Percentiles rank a stretch among this genome's conserved stretches.
Conservation (phyloP, 1,284 basidiomycete species). For the Trichosporon asahii region DNA sequence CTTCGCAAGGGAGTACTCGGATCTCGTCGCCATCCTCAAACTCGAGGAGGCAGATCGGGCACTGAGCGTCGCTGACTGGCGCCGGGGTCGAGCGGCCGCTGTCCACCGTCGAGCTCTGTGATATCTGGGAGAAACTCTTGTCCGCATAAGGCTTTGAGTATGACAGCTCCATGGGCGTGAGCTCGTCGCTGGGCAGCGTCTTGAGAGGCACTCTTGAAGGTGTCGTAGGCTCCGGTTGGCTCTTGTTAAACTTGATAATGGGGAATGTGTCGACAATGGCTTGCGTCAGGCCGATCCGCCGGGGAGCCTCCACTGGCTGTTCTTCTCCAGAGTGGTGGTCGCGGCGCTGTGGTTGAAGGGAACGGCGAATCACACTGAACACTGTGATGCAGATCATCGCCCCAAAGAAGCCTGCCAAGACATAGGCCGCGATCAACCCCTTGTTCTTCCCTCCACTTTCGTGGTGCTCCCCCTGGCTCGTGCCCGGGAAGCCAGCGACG, state of each 20-base stretch:
- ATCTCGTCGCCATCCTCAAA: conserved; percentile 90
- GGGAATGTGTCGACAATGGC: conserved; percentile 94
- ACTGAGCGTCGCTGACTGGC: conserved; percentile 61
- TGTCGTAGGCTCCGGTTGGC: background rate
- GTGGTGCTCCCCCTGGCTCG: background rate
- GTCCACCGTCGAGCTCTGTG: conserved; percentile 6
- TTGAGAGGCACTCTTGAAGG: background rate
- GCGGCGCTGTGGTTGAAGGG: conserved; percentile 53
- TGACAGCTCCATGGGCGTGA: background rate
- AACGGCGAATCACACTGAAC: conserved; percentile 58
- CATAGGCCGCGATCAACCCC: conserved; percentile 71
- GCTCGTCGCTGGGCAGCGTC: background rate
- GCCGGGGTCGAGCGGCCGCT: conserved; percentile 12
- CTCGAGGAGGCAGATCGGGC: conserved; percentile 88
- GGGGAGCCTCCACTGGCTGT: conserved; percentile 38
- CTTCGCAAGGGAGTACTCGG: conserved; percentile 81
- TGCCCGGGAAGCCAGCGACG: background rate
- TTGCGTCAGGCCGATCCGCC: conserved; percentile 70
- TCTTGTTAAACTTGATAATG: conserved; percentile 71
- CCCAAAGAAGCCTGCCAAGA: conserved; percentile 78
- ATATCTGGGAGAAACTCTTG: background rate
- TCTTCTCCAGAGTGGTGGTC: conserved; percentile 27
- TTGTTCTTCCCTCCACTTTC: conserved; percentile 24
- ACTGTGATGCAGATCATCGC: conserved; percentile 59
- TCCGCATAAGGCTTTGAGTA: background rate